phyloP scores from a whole-genome alignment of 495 filamentous ascomycete genomes.

The Talaromyces thailandensis region DNA sequence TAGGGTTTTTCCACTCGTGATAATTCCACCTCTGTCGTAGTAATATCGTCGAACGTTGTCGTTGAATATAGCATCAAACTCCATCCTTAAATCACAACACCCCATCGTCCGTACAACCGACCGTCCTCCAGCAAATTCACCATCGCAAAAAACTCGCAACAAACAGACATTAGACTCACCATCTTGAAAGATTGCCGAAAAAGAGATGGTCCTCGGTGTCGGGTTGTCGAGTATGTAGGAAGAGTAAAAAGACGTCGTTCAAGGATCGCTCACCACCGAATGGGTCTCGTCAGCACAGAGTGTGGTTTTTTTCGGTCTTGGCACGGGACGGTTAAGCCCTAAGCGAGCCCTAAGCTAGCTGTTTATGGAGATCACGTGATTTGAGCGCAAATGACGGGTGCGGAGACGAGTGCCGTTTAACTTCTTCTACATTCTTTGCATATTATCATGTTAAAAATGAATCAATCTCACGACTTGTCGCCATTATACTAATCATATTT shows the following conservation, averaged over 20 bases:
- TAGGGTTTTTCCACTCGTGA: background rate
- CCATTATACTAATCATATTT: background rate
- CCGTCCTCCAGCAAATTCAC: slow-evolving; percentile 5
- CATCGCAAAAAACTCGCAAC: slow-evolving; percentile 9
- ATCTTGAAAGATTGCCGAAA: slow-evolving; percentile 46
- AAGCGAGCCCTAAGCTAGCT: slow-evolving; percentile 41
- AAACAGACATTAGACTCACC: slow-evolving; percentile 30
- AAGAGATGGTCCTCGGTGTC: slow-evolving; percentile 34
- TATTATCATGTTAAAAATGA: too few relatives aligned
- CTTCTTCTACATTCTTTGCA: too few relatives aligned
- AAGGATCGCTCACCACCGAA: background rate
- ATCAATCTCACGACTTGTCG: too few relatives aligned
- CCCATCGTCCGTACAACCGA: background rate
- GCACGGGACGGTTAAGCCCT: slow-evolving; percentile 25
- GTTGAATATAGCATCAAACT: background rate
- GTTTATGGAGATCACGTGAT: slow-evolving; percentile 7
- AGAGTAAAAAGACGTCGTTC: background rate
- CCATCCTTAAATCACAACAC: background rate
- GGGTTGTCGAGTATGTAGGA: slow-evolving; percentile 5
- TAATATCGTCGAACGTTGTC: background rate
- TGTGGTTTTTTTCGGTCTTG: slow-evolving; percentile 41
- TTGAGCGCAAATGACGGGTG: background rate
- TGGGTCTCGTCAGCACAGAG: slow-evolving; percentile 3
- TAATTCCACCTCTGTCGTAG: background rate
- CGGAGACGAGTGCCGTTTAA: background rate